A percentile compares a stretch with the other conserved stretches of the same genome.
Conservation (phyloP, 2,329 filamentous ascomycete species). For the Ampelomyces quisqualis region DNA sequence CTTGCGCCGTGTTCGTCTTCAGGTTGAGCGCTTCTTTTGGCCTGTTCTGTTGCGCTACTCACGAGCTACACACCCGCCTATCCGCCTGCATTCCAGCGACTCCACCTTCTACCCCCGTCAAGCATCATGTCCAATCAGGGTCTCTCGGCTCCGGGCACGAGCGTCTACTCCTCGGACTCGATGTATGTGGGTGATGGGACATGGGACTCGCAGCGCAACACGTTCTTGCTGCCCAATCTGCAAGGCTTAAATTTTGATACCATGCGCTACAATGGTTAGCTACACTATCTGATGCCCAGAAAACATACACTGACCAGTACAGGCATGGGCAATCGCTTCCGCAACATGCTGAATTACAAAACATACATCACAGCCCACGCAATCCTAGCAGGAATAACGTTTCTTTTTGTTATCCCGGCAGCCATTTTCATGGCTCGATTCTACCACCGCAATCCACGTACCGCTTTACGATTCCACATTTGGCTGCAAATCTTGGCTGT, state of each 20-base stretch:
- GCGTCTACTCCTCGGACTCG: slow-evolving; percentile 71
- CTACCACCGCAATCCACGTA: slow-evolving; percentile 62
- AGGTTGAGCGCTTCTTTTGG: slow-evolving; percentile 8
- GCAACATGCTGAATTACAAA: slow-evolving; percentile 68
- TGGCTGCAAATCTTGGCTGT: slow-evolving; percentile 72
- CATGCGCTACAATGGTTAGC: slow-evolving; percentile 77
- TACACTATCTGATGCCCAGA: background rate
- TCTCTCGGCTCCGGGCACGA: slow-evolving; percentile 69
- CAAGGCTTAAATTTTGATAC: slow-evolving; percentile 76
- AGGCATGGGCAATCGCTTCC: slow-evolving; percentile 84
- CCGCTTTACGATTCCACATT: slow-evolving; percentile 68
- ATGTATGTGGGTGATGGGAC: slow-evolving; percentile 79
- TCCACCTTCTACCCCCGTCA: background rate
- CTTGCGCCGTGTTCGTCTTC: slow-evolving; percentile 10
- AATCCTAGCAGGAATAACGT: slow-evolving; percentile 69
- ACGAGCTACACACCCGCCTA: slow-evolving; percentile 10
- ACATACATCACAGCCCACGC: slow-evolving; percentile 69
- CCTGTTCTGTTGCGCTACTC: slow-evolving; percentile 9
- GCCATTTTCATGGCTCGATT: slow-evolving; percentile 76
- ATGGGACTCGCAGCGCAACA: slow-evolving; percentile 76
- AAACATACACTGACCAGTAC: slow-evolving; percentile 15
- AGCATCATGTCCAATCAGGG: slow-evolving; percentile 34
- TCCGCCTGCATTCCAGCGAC: slow-evolving; percentile 7
- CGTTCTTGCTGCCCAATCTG: slow-evolving; percentile 75
- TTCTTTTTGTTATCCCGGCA: slow-evolving; percentile 70